Evolutionary conservation across 208 protist species (phyloP).

Genomic region (Crithidia fasciculata): DNA sequence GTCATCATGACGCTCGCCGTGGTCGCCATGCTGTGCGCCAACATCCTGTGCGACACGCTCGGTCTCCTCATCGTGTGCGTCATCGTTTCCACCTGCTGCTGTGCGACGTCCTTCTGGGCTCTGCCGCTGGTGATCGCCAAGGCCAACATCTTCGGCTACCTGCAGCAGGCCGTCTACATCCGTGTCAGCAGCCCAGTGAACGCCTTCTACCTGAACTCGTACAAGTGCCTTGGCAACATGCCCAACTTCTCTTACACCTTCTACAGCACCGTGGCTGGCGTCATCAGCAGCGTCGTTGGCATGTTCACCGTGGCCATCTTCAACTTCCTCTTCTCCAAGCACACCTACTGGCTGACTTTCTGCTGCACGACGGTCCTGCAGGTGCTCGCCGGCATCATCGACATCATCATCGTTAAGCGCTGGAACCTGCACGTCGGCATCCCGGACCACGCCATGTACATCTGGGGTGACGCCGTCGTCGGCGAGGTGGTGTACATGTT

Average conservation of each 20-base stretch:
- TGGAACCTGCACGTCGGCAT: constrained; percentile 68
- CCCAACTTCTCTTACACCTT: constrained; percentile 70
- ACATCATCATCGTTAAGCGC: constrained; percentile 78
- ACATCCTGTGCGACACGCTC: constrained; percentile 39
- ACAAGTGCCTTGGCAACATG: constrained; percentile 46
- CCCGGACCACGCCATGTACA: constrained; percentile 73
- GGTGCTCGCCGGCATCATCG: constrained; percentile 59
- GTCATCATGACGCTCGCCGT: constrained; percentile 50
- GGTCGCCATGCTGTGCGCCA: constrained; percentile 43
- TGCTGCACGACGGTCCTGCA: constrained; percentile 51
- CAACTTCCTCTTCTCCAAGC: constrained; percentile 57
- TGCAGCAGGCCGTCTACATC: constrained; percentile 57
- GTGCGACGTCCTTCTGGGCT: constrained; percentile 54
- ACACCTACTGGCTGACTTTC: constrained; percentile 60
- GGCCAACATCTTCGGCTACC: constrained; percentile 61
- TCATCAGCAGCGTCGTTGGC: constrained; percentile 52
- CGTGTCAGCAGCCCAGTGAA: constrained; percentile 60
- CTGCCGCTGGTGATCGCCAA: constrained; percentile 61
- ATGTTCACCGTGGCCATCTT: constrained; percentile 59
- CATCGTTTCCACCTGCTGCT: constrained; percentile 37
- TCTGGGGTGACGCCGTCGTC: constrained; percentile 70
- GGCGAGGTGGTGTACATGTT: constrained; percentile 71
- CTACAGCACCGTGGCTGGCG: constrained; percentile 53
- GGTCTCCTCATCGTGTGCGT: constrained; percentile 36
- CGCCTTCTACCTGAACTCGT: constrained; percentile 49